Base-by-base conservation (phyloP, 1,284 basidiomycete species). In the Ceratobasidium sp. region DNA sequence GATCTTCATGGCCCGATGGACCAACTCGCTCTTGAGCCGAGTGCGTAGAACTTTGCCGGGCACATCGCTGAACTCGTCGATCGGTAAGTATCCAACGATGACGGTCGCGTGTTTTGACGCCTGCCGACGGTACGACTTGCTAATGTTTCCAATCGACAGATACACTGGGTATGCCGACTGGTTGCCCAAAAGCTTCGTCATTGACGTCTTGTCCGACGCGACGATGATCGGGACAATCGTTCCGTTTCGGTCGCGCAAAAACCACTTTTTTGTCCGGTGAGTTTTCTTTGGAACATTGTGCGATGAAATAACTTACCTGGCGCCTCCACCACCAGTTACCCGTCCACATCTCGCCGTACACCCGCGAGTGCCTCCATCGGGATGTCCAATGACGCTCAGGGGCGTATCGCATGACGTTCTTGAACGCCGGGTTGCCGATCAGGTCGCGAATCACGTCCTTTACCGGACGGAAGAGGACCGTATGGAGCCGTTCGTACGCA, bases 1-100 rank as follows among this genome's bases (percentile, higher is more conserved):
- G 1, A 69, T 17, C 3, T 40, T 4, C 80, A 82, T 81, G 38
- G 79, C 78, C 4, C 59, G 7, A 65, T 82, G 81, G 26, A 81
- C 80, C 1, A 81, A 75, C 12, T 79, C 46, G 23, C 40, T 40
- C 38, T 71, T 71, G 17, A 71, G 56, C 1, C 38, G 54, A 13
- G 3, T 12, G 5, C 71, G 46, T 0, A 38, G 13, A 1, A 15
- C n/a, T 38, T 65, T 59, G 48, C 52, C 23, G 6, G 44, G 23
- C 3, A 64, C 59, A 52, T 74, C 46, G 1, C 9, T 48, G 46
- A 48, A 48, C 12, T 2, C 2, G 7, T 48, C 46, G 46, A 48
- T 7, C 10, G 79, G 79, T 54, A 80, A 46, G 44, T 79, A 76
- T 48, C 78, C 79, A 2, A 80, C n/a, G 5, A 80, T 54, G 0